Conservation (phyloP, 163 green algal species). For the Volvox carteri region DNA sequence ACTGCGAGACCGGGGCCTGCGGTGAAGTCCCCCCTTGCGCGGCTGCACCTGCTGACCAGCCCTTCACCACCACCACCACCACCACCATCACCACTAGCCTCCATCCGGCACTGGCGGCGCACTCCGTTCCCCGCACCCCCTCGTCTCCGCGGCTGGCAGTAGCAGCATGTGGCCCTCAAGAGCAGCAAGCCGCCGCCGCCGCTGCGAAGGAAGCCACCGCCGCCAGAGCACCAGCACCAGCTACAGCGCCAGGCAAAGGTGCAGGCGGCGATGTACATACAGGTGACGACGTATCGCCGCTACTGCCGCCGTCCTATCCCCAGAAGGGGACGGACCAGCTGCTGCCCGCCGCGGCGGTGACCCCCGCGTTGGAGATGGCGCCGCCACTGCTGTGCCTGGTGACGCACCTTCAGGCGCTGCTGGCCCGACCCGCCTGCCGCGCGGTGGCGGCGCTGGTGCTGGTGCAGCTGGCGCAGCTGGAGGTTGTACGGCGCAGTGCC, state of each 20-base stretch:
- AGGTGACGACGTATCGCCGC: background rate
- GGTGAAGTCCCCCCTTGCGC: too few relatives aligned
- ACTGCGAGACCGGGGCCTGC: too few relatives aligned
- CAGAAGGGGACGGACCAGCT: too few relatives aligned
- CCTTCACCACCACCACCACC: too few relatives aligned
- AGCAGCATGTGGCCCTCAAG: too few relatives aligned
- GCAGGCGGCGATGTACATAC: background rate
- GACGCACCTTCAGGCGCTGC: slow-evolving; percentile 41
- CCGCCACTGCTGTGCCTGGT: slow-evolving; percentile 46
- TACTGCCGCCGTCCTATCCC: background rate
- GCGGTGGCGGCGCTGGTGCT: slow-evolving; percentile 47
- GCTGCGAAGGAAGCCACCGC: too few relatives aligned
- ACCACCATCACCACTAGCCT: too few relatives aligned
- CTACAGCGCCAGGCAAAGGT: background rate
- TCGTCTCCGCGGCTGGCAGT: too few relatives aligned
- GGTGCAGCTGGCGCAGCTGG: slow-evolving; percentile 41
- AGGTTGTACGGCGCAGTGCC: slow-evolving; percentile 7
- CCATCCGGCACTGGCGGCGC: too few relatives aligned
- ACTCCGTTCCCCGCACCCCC: too few relatives aligned
- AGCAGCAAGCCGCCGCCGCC: too few relatives aligned
- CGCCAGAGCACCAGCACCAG: background rate
- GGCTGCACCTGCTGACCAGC: too few relatives aligned
- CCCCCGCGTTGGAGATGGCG: slow-evolving; percentile 20
- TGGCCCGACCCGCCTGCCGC: slow-evolving; percentile 8
- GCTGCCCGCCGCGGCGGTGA: background rate